Evolutionary conservation across 257 asterid genomes (phyloP), one percentile per base, ranked within the genome.

Genomic region (Solanum pinnatisectum): DNA sequence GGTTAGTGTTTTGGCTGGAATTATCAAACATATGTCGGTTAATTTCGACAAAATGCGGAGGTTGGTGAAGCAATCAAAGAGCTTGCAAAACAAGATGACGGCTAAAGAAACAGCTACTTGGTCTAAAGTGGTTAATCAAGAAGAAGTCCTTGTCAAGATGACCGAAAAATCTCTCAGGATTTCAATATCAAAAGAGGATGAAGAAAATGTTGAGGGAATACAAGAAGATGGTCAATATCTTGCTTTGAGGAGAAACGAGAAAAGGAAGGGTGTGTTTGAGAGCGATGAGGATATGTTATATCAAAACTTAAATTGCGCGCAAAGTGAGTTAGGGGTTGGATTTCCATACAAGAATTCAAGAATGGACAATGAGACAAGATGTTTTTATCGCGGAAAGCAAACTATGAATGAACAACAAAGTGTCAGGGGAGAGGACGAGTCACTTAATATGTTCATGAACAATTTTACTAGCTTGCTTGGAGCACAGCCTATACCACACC

Each of bases 41-140:
- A 77, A 94, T 86, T 25, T 92, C 37, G 90, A 88, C 30, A 88
- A 90, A 9, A 88, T 94, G 92, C 86, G 91, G 79, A 88, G 91
- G 59, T 87, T 93, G 4, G 95, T 95, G 49, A 92, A 52, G 35
- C 94, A 95, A 40, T 94, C 96, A 1, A 94, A 93, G 72, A 90
- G 93, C 1, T 32, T 95, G 72, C 98, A 94, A 86, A 92, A 91
- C 73, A 95, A 94, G 86, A 94, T 93, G 96, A 93, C 95, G 2
- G 95, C 96, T 0, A 93, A 87, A 87, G 98, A 94, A 12, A 89
- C 91, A 1, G 84, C 88, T 0, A 93, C 94, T 11, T 93, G 95
- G 94, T 89, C 92, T 4, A 90, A 78, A 84, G 91, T 91, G 5
- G 87, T 92, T 25, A 91, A 92, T 39, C 95, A 93, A 39, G 98